Base-by-base conservation (phyloP, 1,139 yeast genomes). In the Eremothecium cymbalariae region DNA sequence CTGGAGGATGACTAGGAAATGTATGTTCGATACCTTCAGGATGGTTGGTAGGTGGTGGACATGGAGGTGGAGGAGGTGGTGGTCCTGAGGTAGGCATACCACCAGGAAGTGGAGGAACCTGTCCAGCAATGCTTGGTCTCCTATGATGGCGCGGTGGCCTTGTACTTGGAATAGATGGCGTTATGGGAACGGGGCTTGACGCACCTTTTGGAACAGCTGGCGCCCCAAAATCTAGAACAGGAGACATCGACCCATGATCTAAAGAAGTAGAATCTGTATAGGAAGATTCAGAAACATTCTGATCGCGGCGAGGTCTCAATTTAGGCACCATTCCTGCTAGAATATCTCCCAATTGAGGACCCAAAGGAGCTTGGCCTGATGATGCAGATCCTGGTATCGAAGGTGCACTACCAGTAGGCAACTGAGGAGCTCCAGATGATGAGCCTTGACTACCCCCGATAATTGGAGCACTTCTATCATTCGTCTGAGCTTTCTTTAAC, bases 311-410 rank as follows among this genome's bases (percentile, higher is more conserved):
- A 42, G 76, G 77, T 47, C 72, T 75, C 46, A 85, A 64, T 50
- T 81, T 83, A 6, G 95, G 95, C 56, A 85, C 70, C 1, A 95
- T 95, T 8, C 84, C 86, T 6, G 95, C 93, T 57, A 84, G 77
- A 11, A 84, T 70, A 39, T 81, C 90, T 15, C 88, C 94, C 43
- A 84, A 59, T 39, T 65, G 64, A 1, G 70, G 71, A 7, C 59
- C 67, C 8, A 60, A 59, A 6, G 64, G 55, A 4, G 54, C 57
- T 8, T 63, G 51, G 11, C 55, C 49, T 6, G 57, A 38, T 2
- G 60, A 55, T 2, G 51, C 47, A 0, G 48, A 43, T 31, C 33
- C 25, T 16, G 51, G 44, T 4, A 34, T 33, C 5, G 42, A 15
- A 3, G 56, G 40, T 2, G 47, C 35, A 4, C 36, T 14, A 8